These are phyloP conservation scores for Blastobotrys malaysiensis DNA, from an alignment of 1,139 yeast genomes.

Conservation along the genomic window DNA sequence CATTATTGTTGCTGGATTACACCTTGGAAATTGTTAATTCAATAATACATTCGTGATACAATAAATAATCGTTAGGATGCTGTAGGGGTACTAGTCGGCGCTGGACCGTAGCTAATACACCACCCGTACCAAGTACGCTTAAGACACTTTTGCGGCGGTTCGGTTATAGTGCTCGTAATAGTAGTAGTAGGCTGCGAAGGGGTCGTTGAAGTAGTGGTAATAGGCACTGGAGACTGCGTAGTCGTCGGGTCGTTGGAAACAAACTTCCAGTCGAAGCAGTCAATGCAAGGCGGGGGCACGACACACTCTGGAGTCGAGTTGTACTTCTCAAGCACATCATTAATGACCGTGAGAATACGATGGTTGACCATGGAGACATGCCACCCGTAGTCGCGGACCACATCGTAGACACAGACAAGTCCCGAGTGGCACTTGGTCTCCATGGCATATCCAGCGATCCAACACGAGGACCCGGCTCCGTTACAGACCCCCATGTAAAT, in stretches of 20 bases:
- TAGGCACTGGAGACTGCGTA: neutral
- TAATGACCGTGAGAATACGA: constrained; percentile 86
- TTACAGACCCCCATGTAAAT: constrained; percentile 95
- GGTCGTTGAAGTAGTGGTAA: constrained; percentile 3
- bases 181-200: constrained; percentile 8
- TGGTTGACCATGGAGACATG: constrained; percentile 82
- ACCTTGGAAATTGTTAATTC: too few species aligned
- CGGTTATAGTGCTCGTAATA: constrained; percentile 6
- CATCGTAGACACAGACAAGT: constrained; percentile 80
- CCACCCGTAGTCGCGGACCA: constrained; percentile 88
- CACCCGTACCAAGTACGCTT: constrained; percentile 27
- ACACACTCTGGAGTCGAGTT: constrained; percentile 73
- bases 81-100: constrained; percentile 1
- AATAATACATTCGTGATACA: neutral
- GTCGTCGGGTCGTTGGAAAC: constrained; percentile 36
- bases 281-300: constrained; percentile 68
- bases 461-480: constrained; percentile 88
- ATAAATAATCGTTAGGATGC: neutral
- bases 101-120: constrained; percentile 18
- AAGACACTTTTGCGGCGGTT: constrained; percentile 18
- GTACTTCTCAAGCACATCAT: constrained; percentile 64
- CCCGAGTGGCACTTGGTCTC: constrained; percentile 96
- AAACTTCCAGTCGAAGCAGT: constrained; percentile 89
- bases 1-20: too few species aligned
- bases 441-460: constrained; percentile 95